Evolutionary conservation across 83 land plant genomes (phyloP).

Genomic region (Isoetes engelmannii): DNA sequence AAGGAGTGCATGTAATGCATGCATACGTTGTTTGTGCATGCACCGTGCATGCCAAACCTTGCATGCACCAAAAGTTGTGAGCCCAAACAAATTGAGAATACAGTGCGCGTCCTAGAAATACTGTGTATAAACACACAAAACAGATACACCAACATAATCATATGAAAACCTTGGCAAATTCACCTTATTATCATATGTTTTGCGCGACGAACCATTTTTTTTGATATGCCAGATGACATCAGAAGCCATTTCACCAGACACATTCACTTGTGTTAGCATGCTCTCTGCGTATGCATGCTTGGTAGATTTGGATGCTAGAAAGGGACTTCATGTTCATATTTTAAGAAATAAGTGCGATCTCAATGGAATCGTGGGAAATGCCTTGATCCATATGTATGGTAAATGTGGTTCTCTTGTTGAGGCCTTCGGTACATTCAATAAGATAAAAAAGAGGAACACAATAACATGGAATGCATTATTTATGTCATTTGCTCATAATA

Average conservation of each 20-base stretch:
- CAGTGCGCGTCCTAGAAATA: too few species aligned
- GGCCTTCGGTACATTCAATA: neutral
- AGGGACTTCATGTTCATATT: neutral
- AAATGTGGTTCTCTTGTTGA: neutral
- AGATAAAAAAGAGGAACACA: neutral
- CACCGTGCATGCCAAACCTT: too few species aligned
- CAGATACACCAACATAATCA: too few species aligned
- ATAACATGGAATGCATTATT: conserved; percentile 2
- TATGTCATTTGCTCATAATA: neutral
- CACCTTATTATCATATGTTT: too few species aligned
- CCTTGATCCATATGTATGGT: conserved; percentile 2
- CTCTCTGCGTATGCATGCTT: neutral
- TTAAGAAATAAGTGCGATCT: neutral
- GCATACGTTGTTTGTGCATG: too few species aligned
- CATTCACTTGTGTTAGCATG: neutral
- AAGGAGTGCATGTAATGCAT: too few species aligned
- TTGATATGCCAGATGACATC: neutral
- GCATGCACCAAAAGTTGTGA: too few species aligned
- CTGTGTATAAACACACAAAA: too few species aligned
- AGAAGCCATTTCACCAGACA: neutral
- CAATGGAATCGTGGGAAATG: neutral
- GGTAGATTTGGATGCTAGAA: neutral
- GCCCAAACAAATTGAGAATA: too few species aligned
- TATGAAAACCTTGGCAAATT: too few species aligned
- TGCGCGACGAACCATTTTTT: neutral